phyloP scores from a whole-genome alignment of 1,284 basidiomycete species.

The Ustilago vetiveriae region DNA sequence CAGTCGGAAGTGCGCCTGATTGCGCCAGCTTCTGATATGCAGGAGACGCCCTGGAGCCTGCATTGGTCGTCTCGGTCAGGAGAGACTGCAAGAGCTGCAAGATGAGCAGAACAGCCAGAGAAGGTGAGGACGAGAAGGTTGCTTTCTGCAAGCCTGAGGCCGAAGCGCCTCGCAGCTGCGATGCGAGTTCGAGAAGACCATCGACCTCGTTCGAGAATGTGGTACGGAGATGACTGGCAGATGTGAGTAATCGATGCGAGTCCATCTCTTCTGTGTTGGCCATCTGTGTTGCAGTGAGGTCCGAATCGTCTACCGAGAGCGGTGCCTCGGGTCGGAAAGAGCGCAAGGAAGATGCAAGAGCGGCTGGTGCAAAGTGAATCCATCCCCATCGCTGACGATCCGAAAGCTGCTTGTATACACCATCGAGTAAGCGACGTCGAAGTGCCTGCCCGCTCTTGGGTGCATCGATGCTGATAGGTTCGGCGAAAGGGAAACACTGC shows the following conservation, averaged over 20 bases:
- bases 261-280: slow-evolving; percentile 43
- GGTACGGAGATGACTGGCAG: slow-evolving; percentile 37
- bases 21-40: slow-evolving; percentile 29
- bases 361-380: slow-evolving; percentile 33
- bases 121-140: slow-evolving; percentile 8
- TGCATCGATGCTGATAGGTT: slow-evolving; percentile 29
- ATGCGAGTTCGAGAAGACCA: slow-evolving; percentile 37
- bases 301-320: slow-evolving; percentile 23
- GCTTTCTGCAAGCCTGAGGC: slow-evolving; percentile 6
- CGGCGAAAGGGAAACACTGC: slow-evolving; percentile 54
- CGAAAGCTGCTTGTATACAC: slow-evolving; percentile 38
- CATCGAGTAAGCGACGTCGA: slow-evolving; percentile 39
- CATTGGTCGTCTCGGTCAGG: slow-evolving; percentile 8
- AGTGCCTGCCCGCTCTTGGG: slow-evolving; percentile 42
- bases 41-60: slow-evolving; percentile 10
- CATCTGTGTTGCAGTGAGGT: slow-evolving; percentile 24
- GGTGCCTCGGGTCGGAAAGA: slow-evolving; percentile 20
- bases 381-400: slow-evolving; percentile 33
- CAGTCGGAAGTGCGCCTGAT: slow-evolving; percentile 35
- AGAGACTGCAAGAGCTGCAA: slow-evolving; percentile 37
- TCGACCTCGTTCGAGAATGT: slow-evolving; percentile 38
- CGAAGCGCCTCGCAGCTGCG: slow-evolving; percentile 19
- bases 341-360: slow-evolving; percentile 22
- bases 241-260: slow-evolving; percentile 32
- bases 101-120: slow-evolving; percentile 12